Base-by-base conservation (phyloP, 805 yeast genomes). In the Wickerhamiella parazyma region DNA sequence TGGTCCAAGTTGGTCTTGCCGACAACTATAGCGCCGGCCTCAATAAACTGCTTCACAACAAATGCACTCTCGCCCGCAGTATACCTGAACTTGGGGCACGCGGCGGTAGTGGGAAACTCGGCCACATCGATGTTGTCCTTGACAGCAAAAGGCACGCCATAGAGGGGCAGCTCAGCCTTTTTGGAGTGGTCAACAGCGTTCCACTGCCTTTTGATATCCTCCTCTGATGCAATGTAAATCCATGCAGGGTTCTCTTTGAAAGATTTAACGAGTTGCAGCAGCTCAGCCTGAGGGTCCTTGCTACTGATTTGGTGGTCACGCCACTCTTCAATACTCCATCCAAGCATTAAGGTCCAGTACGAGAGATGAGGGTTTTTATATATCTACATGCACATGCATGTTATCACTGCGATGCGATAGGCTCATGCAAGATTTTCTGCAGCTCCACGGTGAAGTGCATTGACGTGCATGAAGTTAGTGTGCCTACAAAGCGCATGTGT, bases 1-100 rank as follows among this genome's bases (percentile, higher is more conserved):
- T 89, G 98, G 61, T 89, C 98, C 61, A 89, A 68, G 61, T 89
- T 89, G 44, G 97, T 91, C 62, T 89, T 89, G 47, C 97, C 97
- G 38, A 89, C 68, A 33, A 89, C 73, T 45, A 89, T 82, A 37
- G 97, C 97, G 58, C 98, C 98, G 29, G 84, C 80, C n/a, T 69
- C 72, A 61, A 84, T 75, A 53, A 91, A 68, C n/a, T 78, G 62
- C 8, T 65, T 59, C 11, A 86, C 95, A 5, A 81, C 72, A 14
- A 82, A 73, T 29, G 97, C 76, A 57, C 89, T 96, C 41, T 65
- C 65, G 26, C 64, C 56, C 2, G 98, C 89, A 2, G 57, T 47
- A 63, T 78, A 87, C 8, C 74, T 69, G 56, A 71, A 89, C 0
- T 91, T 71, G 0, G 96, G 95, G 60, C 97, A 91, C 2, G 95